Conservation (phyloP, 768 basidiomycete genomes). For the Boletus reticulatus region DNA sequence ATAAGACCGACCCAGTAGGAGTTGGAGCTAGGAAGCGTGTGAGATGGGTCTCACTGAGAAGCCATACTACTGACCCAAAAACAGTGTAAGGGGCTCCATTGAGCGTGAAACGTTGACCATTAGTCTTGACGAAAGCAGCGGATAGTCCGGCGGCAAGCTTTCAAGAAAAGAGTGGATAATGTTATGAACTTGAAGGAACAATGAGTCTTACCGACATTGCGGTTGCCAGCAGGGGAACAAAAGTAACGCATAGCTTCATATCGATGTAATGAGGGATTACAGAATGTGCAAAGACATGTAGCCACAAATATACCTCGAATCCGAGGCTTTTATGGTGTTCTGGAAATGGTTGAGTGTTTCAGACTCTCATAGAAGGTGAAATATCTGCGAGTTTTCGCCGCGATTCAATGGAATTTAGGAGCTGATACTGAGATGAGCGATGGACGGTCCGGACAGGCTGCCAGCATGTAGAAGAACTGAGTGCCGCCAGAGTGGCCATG, state of each 20-base stretch:
- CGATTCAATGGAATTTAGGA: neutral
- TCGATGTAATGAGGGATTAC: neutral
- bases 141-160: slow-evolving; percentile 12
- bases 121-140: slow-evolving; percentile 42
- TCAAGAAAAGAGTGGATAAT: neutral
- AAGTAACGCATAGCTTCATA: slow-evolving; percentile 9
- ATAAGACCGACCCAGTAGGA: slow-evolving; percentile 58
- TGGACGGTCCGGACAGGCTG: neutral
- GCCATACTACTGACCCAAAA: slow-evolving; percentile 42
- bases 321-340: neutral
- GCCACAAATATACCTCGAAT: neutral
- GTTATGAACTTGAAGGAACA: neutral
- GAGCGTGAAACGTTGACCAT: slow-evolving; percentile 52
- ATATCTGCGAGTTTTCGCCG: neutral
- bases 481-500: neutral
- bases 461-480: neutral
- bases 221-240: slow-evolving; percentile 5
- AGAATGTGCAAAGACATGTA: neutral
- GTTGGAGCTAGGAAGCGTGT: slow-evolving; percentile 42
- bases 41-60: neutral
- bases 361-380: too few relatives aligned
- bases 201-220: slow-evolving; percentile 10
- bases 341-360: neutral
- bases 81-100: slow-evolving; percentile 51
- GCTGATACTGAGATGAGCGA: neutral